Evolutionary conservation across 1,284 basidiomycete species (phyloP).

Genomic region (Exsudoporus floridanus): DNA sequence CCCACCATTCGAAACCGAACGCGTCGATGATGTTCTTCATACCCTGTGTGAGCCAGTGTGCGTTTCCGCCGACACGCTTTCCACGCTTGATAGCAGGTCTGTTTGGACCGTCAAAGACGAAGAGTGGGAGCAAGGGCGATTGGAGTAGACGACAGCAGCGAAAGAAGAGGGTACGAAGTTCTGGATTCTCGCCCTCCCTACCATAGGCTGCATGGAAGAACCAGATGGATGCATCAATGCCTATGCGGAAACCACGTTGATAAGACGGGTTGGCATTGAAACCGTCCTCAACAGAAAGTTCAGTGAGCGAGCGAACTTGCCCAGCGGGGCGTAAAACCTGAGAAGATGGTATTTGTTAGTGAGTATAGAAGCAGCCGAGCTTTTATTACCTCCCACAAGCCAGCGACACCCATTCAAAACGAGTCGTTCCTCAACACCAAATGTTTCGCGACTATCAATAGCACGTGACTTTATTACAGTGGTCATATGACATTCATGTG

Average conservation of each 20-base stretch:
- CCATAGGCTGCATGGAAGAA: slow-evolving; percentile 77
- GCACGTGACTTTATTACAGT: slow-evolving; percentile 11
- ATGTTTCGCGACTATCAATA: slow-evolving; percentile 1
- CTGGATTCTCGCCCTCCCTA: slow-evolving; percentile 75
- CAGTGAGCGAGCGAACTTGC: slow-evolving; percentile 61
- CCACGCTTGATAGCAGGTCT: slow-evolving; percentile 83
- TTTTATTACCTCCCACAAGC: slow-evolving; percentile 42
- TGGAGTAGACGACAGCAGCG: slow-evolving; percentile 72
- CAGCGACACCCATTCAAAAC: slow-evolving; percentile 47
- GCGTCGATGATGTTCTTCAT: slow-evolving; percentile 84
- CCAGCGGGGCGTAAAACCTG: slow-evolving; percentile 67
- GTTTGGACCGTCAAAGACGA: slow-evolving; percentile 92
- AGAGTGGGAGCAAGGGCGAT: slow-evolving; percentile 81
- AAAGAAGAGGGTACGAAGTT: slow-evolving; percentile 73
- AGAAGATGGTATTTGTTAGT: background rate
- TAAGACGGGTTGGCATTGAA: slow-evolving; percentile 61
- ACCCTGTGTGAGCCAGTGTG: slow-evolving; percentile 61
- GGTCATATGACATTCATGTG: slow-evolving; percentile 10
- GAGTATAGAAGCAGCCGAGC: background rate
- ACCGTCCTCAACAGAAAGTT: slow-evolving; percentile 67
- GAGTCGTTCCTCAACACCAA: background rate
- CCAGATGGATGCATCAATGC: slow-evolving; percentile 82
- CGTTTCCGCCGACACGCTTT: slow-evolving; percentile 61
- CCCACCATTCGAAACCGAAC: slow-evolving; percentile 87
- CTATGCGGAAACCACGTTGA: slow-evolving; percentile 65